Conservation (phyloP, 345 rosid genomes). For the Eucalyptus leucophloia region DNA sequence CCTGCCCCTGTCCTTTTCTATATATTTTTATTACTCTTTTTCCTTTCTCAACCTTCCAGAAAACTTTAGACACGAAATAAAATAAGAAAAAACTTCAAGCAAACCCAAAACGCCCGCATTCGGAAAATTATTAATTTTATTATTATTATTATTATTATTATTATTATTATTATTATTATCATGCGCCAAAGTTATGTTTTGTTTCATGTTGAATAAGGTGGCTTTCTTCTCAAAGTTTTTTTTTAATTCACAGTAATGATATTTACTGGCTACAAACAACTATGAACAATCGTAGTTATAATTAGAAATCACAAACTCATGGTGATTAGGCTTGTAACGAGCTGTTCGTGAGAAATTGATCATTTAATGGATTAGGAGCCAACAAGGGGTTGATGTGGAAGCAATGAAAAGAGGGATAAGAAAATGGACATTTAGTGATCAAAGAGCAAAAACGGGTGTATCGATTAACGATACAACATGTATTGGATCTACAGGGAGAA, state of each 20-base stretch:
- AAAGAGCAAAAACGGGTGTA: accelerated
- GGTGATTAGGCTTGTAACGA: background rate
- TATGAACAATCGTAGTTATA: background rate
- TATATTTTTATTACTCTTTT: too few relatives aligned
- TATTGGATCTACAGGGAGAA: background rate
- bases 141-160: too few relatives aligned
- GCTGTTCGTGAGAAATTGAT: background rate
- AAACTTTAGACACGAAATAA: too few relatives aligned
- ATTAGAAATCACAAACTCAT: background rate
- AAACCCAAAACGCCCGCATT: background rate
- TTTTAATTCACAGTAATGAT: background rate
- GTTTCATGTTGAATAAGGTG: background rate
- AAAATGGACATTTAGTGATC: background rate
- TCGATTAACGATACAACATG: background rate
- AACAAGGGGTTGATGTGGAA: background rate
- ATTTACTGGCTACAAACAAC: too few relatives aligned
- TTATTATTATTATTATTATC: too few relatives aligned
- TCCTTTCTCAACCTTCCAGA: too few relatives aligned
- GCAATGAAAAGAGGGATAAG: background rate
- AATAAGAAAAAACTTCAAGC: too few relatives aligned
- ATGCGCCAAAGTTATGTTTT: background rate
- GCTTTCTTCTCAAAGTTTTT: background rate
- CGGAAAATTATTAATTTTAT: background rate
- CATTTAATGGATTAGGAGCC: background rate
- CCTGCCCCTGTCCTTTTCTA: too few relatives aligned